These are phyloP conservation scores for Dimargaris cristalligena DNA, from an alignment of 192 early-diverging fungal species.

Conservation along the genomic window DNA sequence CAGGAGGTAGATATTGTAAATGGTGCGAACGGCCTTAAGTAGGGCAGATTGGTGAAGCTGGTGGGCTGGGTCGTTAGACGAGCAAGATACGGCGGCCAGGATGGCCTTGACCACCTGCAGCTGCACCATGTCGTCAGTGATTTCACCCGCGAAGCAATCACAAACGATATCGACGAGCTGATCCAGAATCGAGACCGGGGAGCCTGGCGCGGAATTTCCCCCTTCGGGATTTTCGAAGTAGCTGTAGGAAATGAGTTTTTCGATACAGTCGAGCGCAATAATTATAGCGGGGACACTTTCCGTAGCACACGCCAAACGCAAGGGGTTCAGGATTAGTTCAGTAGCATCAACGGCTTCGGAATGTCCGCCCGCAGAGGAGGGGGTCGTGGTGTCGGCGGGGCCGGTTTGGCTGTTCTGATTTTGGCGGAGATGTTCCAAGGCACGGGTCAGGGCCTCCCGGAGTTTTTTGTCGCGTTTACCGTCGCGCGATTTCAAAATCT, in stretches of 20 bases:
- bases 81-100: constrained; percentile 57
- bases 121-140: constrained; percentile 72
- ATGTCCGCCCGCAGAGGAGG: constrained; percentile 6
- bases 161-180: constrained; percentile 60
- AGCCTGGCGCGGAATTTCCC: constrained; percentile 31
- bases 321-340: constrained; percentile 42
- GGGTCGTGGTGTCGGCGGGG: constrained; percentile 10
- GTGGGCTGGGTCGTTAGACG: constrained; percentile 18
- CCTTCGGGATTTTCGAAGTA: constrained; percentile 30
- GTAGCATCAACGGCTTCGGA: constrained; percentile 15
- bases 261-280: constrained; percentile 65
- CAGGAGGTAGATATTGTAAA: constrained; percentile 78
- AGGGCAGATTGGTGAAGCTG: constrained; percentile 58
- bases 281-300: constrained; percentile 39
- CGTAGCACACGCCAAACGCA: constrained; percentile 55
- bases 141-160: constrained; percentile 58
- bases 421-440: constrained; percentile 26
- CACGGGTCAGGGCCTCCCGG: constrained; percentile 28
- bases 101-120: constrained; percentile 86
- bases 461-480: constrained; percentile 25
- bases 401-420: constrained; percentile 13
- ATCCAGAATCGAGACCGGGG: constrained; percentile 44
- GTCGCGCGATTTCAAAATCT: constrained; percentile 36
- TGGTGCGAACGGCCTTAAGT: constrained; percentile 63
- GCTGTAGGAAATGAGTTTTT: constrained; percentile 54